These are phyloP conservation scores for Triticum dicoccoides DNA, from an alignment of 176 grass and related monocot genomes.

Conservation along the genomic window DNA sequence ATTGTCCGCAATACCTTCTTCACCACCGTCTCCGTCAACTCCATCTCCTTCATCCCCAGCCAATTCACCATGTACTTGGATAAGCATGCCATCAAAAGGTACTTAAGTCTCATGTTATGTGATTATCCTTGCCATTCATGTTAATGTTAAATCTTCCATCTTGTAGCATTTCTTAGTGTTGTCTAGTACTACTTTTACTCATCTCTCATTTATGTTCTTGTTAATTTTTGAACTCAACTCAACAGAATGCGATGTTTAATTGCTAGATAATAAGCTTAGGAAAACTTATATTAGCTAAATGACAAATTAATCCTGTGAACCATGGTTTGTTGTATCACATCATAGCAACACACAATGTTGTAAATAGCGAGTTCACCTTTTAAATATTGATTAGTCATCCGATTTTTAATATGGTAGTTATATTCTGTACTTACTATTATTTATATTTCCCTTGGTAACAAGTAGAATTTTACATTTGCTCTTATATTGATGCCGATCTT, in stretches of 20 bases:
- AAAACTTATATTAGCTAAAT: neutral
- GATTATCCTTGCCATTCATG: neutral
- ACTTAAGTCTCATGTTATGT: neutral
- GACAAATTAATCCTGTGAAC: neutral
- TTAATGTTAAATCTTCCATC: neutral
- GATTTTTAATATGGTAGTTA: neutral
- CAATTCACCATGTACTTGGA: neutral
- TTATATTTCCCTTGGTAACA: neutral
- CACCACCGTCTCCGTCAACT: neutral
- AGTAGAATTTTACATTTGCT: neutral
- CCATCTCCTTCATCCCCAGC: neutral
- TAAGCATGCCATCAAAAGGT: conserved; percentile 2
- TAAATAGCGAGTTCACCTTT: neutral
- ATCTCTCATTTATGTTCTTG: neutral
- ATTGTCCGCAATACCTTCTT: neutral
- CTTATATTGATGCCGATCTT: neutral
- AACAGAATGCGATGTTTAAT: neutral
- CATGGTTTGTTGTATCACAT: neutral
- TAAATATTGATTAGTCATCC: neutral
- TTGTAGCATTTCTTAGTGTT: neutral
- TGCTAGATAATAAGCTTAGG: neutral
- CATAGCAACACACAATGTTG: neutral
- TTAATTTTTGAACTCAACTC: neutral
- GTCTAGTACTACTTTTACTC: neutral
- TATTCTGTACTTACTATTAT: neutral